Percentiles rank a stretch among this genome's conserved stretches.
These are phyloP conservation scores for Marchantia polymorpha DNA, from an alignment of 225 moss, liverwort and hornwort genomes.

Conservation along the genomic window DNA sequence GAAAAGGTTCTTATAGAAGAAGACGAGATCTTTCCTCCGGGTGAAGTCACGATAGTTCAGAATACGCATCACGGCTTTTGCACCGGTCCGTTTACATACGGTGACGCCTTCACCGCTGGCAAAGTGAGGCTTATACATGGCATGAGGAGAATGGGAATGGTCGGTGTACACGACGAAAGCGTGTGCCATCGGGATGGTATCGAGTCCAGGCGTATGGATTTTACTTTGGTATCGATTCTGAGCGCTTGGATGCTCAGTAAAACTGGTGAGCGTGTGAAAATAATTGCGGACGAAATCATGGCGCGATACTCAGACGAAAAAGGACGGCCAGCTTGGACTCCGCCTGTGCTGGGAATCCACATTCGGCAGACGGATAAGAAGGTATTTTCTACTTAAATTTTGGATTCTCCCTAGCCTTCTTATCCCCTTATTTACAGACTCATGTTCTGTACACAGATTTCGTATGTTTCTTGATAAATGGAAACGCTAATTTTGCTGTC, in stretches of 20 bases:
- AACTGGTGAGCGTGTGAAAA: constrained; percentile 9
- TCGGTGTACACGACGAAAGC: neutral
- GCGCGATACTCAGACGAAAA: constrained; percentile 15
- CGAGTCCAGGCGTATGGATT: neutral
- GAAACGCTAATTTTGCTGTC: no score
- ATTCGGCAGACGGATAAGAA: constrained; percentile 35
- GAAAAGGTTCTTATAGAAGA: constrained; percentile 12
- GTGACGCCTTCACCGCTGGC: no score
- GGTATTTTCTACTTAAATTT: neutral
- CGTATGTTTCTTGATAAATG: no score
- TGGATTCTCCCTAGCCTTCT: no score
- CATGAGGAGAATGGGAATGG: neutral
- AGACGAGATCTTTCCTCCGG: neutral
- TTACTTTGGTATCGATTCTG: neutral
- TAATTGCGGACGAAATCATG: constrained; percentile 35
- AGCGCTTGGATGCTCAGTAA: constrained; percentile 37
- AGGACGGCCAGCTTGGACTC: constrained; percentile 30
- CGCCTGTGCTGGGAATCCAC: constrained; percentile 36
- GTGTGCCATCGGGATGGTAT: no score
- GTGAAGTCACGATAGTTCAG: neutral
- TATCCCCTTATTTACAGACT: no score
- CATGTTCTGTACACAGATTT: no score
- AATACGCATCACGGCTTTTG: neutral
- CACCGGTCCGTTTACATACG: neutral
- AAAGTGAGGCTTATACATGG: neutral